A percentile compares a stretch with the other conserved stretches of the same genome.
Evolutionary conservation across 441 rosid genomes (phyloP).

Genomic region (California macrophylla): DNA sequence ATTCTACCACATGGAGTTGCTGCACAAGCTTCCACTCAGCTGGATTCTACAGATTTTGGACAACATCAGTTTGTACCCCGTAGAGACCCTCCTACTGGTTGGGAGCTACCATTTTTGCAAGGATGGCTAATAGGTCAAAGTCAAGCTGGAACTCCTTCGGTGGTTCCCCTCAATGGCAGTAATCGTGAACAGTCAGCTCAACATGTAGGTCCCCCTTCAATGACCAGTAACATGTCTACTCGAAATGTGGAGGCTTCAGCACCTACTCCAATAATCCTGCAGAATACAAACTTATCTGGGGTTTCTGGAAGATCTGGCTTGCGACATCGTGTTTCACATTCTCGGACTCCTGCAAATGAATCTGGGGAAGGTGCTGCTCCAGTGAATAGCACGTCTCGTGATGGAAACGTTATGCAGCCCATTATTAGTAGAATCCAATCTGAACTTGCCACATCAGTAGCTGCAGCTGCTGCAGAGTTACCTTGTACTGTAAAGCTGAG

Average conservation of each 20-base stretch:
- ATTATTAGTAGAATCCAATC: conserved; percentile 49
- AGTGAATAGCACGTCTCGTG: conserved; percentile 24
- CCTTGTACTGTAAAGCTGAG: conserved; percentile 84
- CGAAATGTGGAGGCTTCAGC: conserved; percentile 40
- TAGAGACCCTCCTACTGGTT: conserved; percentile 45
- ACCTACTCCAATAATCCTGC: conserved; percentile 43
- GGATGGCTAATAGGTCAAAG: conserved; percentile 80
- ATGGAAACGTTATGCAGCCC: conserved; percentile 38
- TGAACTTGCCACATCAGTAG: conserved; percentile 63
- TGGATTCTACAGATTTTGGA: conserved; percentile 32
- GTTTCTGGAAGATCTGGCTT: conserved; percentile 49
- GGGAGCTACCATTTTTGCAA: conserved; percentile 77
- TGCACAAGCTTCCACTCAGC: conserved; percentile 22
- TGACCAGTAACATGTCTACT: conserved; percentile 28
- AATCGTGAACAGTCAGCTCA: conserved; percentile 36
- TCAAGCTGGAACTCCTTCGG: conserved; percentile 43
- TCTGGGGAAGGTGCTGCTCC: conserved; percentile 38
- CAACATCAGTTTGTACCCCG: conserved; percentile 46
- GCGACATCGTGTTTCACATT: conserved; percentile 31
- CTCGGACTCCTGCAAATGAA: conserved; percentile 35
- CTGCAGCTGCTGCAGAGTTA: conserved; percentile 64
- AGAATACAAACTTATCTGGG: conserved; percentile 37
- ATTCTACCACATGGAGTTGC: conserved; percentile 16
- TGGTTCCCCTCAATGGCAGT: conserved; percentile 35
- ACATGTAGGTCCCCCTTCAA: conserved; percentile 26